A percentile compares a stretch with the other conserved stretches of the same genome.
Evolutionary conservation across 1,284 basidiomycete species (phyloP).

Genomic region (Heliocybe sulcata): DNA sequence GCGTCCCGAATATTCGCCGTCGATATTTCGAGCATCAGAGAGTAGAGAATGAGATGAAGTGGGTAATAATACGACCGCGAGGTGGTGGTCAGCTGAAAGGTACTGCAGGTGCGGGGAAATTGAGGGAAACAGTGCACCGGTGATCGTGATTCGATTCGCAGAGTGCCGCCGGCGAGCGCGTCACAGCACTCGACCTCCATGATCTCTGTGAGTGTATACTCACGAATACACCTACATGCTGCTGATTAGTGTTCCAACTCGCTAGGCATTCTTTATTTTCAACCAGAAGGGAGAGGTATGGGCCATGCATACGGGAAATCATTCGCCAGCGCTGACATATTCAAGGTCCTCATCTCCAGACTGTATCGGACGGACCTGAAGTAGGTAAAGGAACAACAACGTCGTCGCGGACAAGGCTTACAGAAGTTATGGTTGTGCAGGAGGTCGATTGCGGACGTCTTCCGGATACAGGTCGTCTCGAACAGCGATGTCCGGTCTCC

Average conservation of each 20-base stretch:
- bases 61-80: neutral
- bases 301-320: too few species aligned
- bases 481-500: slow-evolving; percentile 95
- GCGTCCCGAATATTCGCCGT: neutral
- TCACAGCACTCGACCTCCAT: slow-evolving; percentile 15
- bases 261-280: slow-evolving; percentile 94
- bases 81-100: neutral
- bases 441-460: slow-evolving; percentile 96
- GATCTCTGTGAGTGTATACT: slow-evolving; percentile 29
- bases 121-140: neutral
- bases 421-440: slow-evolving; percentile 33
- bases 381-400: slow-evolving; percentile 40
- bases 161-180: neutral
- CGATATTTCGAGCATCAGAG: neutral
- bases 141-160: neutral
- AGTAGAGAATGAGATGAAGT: neutral
- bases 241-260: slow-evolving; percentile 4
- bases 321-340: slow-evolving; percentile 2
- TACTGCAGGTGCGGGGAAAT: neutral
- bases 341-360: slow-evolving; percentile 87
- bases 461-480: slow-evolving; percentile 96
- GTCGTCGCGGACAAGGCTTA: neutral
- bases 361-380: slow-evolving; percentile 92
- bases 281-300: slow-evolving; percentile 97
- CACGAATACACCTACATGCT: neutral